A percentile compares a stretch with the other conserved stretches of the same genome.
phyloP scores from a whole-genome alignment of 225 moss, liverwort and hornwort species.

The Pseudoscleropodium purum region DNA sequence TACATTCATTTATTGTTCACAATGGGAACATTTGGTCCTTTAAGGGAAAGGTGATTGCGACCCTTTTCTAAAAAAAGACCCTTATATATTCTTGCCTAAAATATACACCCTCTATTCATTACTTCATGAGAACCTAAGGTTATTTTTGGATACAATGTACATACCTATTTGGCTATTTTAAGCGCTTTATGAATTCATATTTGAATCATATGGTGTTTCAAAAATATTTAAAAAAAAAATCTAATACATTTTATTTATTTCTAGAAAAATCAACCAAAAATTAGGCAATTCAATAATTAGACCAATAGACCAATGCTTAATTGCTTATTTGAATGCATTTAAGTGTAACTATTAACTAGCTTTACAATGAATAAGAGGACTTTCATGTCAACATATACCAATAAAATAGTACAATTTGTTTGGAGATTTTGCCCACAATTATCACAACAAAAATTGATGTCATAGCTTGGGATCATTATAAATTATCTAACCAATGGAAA shows the following conservation, averaged over 20 bases:
- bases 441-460: neutral
- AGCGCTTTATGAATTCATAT: neutral
- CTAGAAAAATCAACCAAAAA: neutral
- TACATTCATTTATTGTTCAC: neutral
- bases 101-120: neutral
- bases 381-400: neutral
- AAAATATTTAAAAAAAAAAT: neutral
- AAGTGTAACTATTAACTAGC: neutral
- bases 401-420: neutral
- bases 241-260: neutral
- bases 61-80: rapidly evolving
- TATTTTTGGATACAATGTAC: rapidly evolving
- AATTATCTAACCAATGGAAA: neutral
- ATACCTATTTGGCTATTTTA: neutral
- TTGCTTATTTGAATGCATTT: neutral
- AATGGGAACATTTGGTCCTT: neutral
- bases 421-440: rapidly evolving
- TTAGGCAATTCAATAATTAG: neutral
- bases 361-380: neutral
- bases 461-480: neutral
- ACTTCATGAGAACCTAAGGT: neutral
- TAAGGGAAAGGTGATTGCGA: rapidly evolving
- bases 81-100: rapidly evolving
- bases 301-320: neutral
- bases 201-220: neutral